Evolutionary conservation across 2,329 filamentous ascomycete genomes (phyloP), one percentile per base, ranked within the genome.

Genomic region (Cladosporium sp.): DNA sequence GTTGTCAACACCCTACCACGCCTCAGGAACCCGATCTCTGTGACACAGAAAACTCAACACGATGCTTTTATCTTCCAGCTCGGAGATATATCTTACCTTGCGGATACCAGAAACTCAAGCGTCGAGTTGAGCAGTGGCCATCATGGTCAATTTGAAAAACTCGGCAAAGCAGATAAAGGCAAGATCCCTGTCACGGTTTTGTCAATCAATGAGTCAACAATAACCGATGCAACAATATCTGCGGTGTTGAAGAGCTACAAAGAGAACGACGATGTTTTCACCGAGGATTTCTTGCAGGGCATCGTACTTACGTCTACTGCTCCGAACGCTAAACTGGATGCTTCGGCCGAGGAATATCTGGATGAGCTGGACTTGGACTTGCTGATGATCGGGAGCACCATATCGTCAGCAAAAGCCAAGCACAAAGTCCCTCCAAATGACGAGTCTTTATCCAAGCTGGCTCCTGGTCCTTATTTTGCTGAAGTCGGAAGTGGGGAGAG

Each of bases 181-280:
- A 13, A 6, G 4, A 27, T 65, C 6, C 60, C 62, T 3, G 50
- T 64, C 25, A 68, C 64, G 1, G 57, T 67, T 19, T 56, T 69
- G 47, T 59, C 60, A 38, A 59, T 63, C 5, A 59, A 65, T 42
- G 61, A 55, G 30, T 57, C 62, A 5, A 49, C 55, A 0, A 61
- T 70, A 13, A 62, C 64, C 2, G 59, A 60, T 7, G 53, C 54
- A 11, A 53, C 57, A 6, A 50, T 73, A 3, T 58, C 67, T 38
- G 50, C 30, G 3, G 56, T 59, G 1, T 52, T 72, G 19, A 52
- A 57, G 0, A 60, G 59, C 15, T 72, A 69, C 42, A 19, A 63
- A 1, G 57, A 55, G 3, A 57, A 53, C 15, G 69, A 71, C 47
- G 68, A 72, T 56, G 67, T 70, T 22, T 70, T 66, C 27, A 63